Evolutionary conservation across 345 rosid species (phyloP), one percentile per base, ranked within the genome.

Genomic region (Murraya koenigii): DNA sequence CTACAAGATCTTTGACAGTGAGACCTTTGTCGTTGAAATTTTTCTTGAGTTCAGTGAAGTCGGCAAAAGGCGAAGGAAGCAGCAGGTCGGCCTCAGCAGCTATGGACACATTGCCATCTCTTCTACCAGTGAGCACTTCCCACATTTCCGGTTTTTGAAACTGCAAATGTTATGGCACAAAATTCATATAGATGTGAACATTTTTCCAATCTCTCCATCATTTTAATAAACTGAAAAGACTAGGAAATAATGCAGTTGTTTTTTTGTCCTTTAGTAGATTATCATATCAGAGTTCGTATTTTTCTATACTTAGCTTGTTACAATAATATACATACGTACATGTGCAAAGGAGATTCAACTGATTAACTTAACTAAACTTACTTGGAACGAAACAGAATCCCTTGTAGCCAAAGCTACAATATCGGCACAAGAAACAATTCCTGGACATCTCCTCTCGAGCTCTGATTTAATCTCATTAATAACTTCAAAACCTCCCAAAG

Each of bases 91-190:
- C 92, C 23, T 94, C 95, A 0, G 76, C 75, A 36, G 77, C 75
- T 19, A 62, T 76, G 1, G 97, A 90, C 35, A 89, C 79, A 4
- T 38, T 84, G 54, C 97, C 95, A 10, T 93, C 95, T 87, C 92
- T 88, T 82, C 94, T 84, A 4, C 94, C 97, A 0, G 97, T 90
- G n/a, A 80, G 87, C 66, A 90, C 97, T 85, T 88, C 85, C 97
- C 93, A 91, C 25, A 81, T 13, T 41, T 52, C 56, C 8, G 88
- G 81, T 52, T 71, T 84, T 39, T 84, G 75, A 64, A 81, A 87
- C 92, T 91, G 81, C 68, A 76, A 66, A 33, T 74, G 33, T 60
- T 61, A 1, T 59, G 23, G 44, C 58, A 62, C 20, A 17, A 32
- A n/a, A 67, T 23, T 20, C 23, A 67, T 4, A 65, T 49, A 66